Conservation (phyloP, 2,329 filamentous ascomycete species). For the Periconia sp. region DNA sequence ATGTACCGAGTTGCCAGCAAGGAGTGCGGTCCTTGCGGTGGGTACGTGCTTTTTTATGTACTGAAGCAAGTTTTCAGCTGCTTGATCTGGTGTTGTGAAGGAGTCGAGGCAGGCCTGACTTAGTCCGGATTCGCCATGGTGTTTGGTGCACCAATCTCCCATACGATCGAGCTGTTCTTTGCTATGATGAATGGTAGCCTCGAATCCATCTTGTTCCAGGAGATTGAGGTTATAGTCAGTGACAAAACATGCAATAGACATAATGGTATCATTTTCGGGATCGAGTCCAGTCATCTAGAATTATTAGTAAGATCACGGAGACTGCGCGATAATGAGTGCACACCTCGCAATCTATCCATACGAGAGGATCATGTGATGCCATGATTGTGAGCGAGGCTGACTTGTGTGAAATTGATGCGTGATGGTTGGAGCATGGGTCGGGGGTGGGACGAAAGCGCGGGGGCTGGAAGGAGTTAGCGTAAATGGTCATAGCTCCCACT, state of each 20-base stretch:
- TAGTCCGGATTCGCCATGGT: conserved; percentile 82
- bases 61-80: conserved; percentile 73
- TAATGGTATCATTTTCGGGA: conserved; percentile 78
- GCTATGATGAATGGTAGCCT: conserved; percentile 77
- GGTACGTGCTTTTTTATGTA: conserved; percentile 81
- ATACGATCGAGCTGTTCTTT: conserved; percentile 75
- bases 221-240: conserved; percentile 81
- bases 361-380: conserved; percentile 68
- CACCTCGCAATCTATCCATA: conserved; percentile 86
- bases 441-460: conserved; percentile 1
- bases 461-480: background rate
- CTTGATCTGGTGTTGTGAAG: conserved; percentile 71
- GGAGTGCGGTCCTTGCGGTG: conserved; percentile 67
- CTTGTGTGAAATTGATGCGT: conserved; percentile 3
- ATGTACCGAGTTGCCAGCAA: conserved; percentile 94
- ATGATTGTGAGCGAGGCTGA: conserved; percentile 26
- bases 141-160: conserved; percentile 86
- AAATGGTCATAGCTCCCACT: conserved; percentile 16
- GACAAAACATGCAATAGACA: conserved; percentile 91
- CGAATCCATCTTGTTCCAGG: conserved; percentile 78
- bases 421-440: conserved; percentile 8
- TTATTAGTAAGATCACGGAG: conserved; percentile 15
- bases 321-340: background rate
- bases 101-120: conserved; percentile 78
- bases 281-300: conserved; percentile 89